Conservation (phyloP, 768 basidiomycete genomes). For the Erythrobasidium yunnanense region DNA sequence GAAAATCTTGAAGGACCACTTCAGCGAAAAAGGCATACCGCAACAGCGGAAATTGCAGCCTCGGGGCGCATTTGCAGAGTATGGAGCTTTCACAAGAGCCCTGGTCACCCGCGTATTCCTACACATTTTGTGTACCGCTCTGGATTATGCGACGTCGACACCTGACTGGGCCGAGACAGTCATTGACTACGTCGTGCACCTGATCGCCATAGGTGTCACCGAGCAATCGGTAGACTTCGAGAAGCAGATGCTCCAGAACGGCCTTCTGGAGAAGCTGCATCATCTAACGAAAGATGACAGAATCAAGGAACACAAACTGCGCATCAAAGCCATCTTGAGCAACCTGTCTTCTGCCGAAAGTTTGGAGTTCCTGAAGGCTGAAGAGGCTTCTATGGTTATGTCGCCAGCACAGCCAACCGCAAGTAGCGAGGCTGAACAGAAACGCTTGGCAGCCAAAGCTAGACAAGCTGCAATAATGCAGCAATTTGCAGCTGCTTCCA, state of each 20-base stretch:
- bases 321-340: constrained; percentile 40
- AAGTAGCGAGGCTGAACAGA: constrained; percentile 37
- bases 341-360: too few relatives aligned
- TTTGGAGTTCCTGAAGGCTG: background rate
- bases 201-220: constrained; percentile 73
- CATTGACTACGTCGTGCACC: constrained; percentile 74
- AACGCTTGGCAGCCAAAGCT: constrained; percentile 74
- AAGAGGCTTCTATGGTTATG: background rate
- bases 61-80: constrained; percentile 48
- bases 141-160: constrained; percentile 43
- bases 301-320: constrained; percentile 51
- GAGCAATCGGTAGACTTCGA: constrained; percentile 59
- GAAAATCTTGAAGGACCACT: constrained; percentile 56
- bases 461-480: constrained; percentile 90
- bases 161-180: constrained; percentile 70
- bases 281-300: constrained; percentile 54
- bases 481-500: constrained; percentile 87
- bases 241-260: constrained; percentile 63
- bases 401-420: constrained; percentile 42
- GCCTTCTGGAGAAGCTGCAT: constrained; percentile 57
- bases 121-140: background rate
- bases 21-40: constrained; percentile 58
- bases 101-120: background rate
- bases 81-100: constrained; percentile 48
- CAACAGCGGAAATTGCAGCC: constrained; percentile 62